Percentiles rank a stretch among this genome's conserved stretches.
These are phyloP conservation scores for Fomes fomentarius DNA, from an alignment of 1,284 basidiomycete genomes.

Conservation along the genomic window DNA sequence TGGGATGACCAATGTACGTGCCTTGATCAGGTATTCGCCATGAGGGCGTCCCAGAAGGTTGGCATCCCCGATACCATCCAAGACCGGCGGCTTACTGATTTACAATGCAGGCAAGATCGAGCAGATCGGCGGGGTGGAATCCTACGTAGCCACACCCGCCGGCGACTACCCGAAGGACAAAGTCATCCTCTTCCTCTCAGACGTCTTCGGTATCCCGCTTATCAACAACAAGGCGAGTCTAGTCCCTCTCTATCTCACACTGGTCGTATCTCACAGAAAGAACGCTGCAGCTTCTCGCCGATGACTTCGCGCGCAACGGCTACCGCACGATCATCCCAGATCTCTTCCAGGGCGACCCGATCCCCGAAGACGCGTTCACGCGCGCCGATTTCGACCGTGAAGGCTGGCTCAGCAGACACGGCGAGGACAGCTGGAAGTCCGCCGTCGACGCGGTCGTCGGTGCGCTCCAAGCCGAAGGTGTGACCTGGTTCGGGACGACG, in stretches of 20 bases:
- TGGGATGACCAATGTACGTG: background rate
- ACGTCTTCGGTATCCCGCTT: slow-evolving; percentile 65
- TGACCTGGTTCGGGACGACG: slow-evolving; percentile 60
- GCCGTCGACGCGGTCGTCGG: slow-evolving; percentile 58
- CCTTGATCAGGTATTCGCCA: slow-evolving; percentile 51
- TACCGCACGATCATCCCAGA: slow-evolving; percentile 66
- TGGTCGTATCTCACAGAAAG: background rate
- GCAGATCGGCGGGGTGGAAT: slow-evolving; percentile 47
- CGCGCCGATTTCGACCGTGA: slow-evolving; percentile 41
- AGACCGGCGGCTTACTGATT: background rate
- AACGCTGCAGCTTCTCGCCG: slow-evolving; percentile 56
- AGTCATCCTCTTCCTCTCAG: slow-evolving; percentile 59
- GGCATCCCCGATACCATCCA: background rate
- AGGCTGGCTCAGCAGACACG: slow-evolving; percentile 56
- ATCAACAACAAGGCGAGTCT: slow-evolving; percentile 51
- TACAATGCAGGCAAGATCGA: slow-evolving; percentile 42
- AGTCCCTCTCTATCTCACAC: background rate
- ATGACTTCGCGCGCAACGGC: slow-evolving; percentile 76
- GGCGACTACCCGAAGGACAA: slow-evolving; percentile 57
- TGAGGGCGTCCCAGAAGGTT: slow-evolving; percentile 56
- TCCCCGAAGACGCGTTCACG: slow-evolving; percentile 43
- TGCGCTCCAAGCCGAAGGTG: slow-evolving; percentile 59
- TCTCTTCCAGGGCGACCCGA: slow-evolving; percentile 62
- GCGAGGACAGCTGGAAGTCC: slow-evolving; percentile 48
- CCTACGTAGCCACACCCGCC: slow-evolving; percentile 54